Evolutionary conservation across 371 early-diverging fungal genomes (phyloP).

Genomic region (Funneliformis caledonium): DNA sequence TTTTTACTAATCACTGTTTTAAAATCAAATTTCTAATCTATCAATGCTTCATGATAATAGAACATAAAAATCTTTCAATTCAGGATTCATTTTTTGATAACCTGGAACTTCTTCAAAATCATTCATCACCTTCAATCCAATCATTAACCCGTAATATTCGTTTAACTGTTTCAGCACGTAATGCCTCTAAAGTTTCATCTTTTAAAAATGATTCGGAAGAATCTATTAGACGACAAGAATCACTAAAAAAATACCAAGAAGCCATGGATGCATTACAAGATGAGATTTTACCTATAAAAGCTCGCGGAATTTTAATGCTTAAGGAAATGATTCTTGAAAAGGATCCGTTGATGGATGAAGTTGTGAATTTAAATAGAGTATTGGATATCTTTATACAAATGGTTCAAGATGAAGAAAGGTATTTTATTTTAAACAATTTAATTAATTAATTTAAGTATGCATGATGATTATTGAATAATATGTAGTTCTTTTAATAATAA

Average conservation of each 20-base stretch:
- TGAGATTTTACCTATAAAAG: conserved; percentile 83
- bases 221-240: conserved; percentile 47
- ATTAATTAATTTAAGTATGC: background rate
- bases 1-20: background rate
- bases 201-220: conserved; percentile 27
- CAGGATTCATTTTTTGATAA: conserved; percentile 58
- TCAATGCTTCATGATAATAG: conserved; percentile 40
- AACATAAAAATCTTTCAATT: conserved; percentile 57
- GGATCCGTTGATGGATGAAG: conserved; percentile 41
- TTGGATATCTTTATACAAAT: conserved; percentile 78
- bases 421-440: conserved; percentile 4
- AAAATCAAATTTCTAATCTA: background rate
- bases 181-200: conserved; percentile 20
- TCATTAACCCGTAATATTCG: conserved; percentile 64
- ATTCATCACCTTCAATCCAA: conserved; percentile 57
- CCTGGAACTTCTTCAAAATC: conserved; percentile 54
- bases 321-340: conserved; percentile 75
- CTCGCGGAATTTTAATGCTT: conserved; percentile 83
- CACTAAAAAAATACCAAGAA: conserved; percentile 63
- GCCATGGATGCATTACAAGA: conserved; percentile 82
- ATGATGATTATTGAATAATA: background rate
- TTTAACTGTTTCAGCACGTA: conserved; percentile 53
- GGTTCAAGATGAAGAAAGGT: conserved; percentile 79
- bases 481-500: background rate
- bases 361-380: conserved; percentile 63